Base-by-base conservation (phyloP, 305 asterid species). In the Petunia hybrid region DNA sequence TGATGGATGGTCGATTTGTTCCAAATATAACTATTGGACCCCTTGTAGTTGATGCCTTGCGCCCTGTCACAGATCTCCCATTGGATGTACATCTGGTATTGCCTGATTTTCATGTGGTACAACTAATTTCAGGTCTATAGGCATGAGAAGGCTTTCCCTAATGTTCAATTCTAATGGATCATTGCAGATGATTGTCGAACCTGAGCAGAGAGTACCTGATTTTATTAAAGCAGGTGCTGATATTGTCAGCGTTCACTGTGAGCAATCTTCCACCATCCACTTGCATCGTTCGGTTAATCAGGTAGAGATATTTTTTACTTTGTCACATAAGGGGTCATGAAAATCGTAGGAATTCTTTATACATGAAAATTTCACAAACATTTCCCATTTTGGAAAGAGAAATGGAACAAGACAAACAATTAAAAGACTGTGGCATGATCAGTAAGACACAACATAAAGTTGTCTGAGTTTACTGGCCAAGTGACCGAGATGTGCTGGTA, bases 151-250 rank as follows among this genome's bases (percentile, higher is more conserved):
- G 35, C 7, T 84, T 81, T 87, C 45, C 71, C 86, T 87, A 77
- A 90, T 84, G 71, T 35, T 43, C 68, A 68, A 62, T 81, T 60
- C 87, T 51, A 38, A 75, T 14, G n/a, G 82, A 87, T 83, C 80
- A 77, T 85, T 86, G 86, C 99, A 97, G 99, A 97, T 97, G 99
- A 95, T 95, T 85, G 99, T 97, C 70, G 99, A 97, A 87, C 99
- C 99, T 16, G 99, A 97, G 14, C 99, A 90, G 88, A 88, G 99
- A 83, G 94, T 97, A 62, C 95, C 98, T 13, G 99, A 97, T 87
- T 97, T 97, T 89, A 90, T 97, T 76, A 97, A 97, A 87, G 99
- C 99, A 78, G 99, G 99, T 83, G 99, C 99, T 56, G 99, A 97
- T 77, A 97, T 97, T 64, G 92, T 97, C 76, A 97, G 99, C 83